Evolutionary conservation across 176 grass and related monocot genomes (phyloP), one percentile per base, ranked within the genome.

Genomic region (Otatea glauca): DNA sequence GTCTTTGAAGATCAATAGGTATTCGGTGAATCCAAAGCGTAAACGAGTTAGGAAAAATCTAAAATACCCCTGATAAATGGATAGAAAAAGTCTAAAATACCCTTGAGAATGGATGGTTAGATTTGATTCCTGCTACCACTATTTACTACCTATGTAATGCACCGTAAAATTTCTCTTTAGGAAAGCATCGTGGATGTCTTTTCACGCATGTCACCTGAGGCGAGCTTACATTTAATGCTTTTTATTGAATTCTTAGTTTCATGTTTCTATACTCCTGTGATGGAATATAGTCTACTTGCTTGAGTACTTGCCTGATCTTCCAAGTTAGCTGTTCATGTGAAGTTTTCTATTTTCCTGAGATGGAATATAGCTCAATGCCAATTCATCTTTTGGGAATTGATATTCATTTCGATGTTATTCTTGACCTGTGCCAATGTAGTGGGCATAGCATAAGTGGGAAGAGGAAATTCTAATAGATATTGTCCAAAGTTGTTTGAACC

Each of bases 391-490:
- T 54, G 45, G 53, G 47, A 24, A 63, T 15, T 71, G 56, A 18
- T 37, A 50, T 49, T 42, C 65, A 61, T 58, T 62, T 69, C 27
- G 63, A 50, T 55, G 14, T 14, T 70, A 62, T 39, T 88, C 29
- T n/a, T 70, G 51, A 61, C 70, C 20, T 20, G 5, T 42, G 10
- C 47, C 24, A 67, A 47, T 49, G 7, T 61, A 64, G 20, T 66
- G 32, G 17, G 58, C 39, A 76, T 65, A 74, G 7, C 23, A 54
- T 65, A 56, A n/a, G 35, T 18, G 53, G 63, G 25, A 79, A 75
- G 66, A 73, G 65, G 9, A 20, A 73, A 56, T 21, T 55, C 61
- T 56, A 23, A 32, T 75, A 65, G 70, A 17, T 82, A 70, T 56
- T 55, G 25, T 72, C 24, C 20, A 51, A 77, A 66, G 29, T 41